Percentiles rank a stretch among this genome's conserved stretches.
Evolutionary conservation across 1,284 basidiomycete species (phyloP).

Genomic region (Moesziomyces sp.): DNA sequence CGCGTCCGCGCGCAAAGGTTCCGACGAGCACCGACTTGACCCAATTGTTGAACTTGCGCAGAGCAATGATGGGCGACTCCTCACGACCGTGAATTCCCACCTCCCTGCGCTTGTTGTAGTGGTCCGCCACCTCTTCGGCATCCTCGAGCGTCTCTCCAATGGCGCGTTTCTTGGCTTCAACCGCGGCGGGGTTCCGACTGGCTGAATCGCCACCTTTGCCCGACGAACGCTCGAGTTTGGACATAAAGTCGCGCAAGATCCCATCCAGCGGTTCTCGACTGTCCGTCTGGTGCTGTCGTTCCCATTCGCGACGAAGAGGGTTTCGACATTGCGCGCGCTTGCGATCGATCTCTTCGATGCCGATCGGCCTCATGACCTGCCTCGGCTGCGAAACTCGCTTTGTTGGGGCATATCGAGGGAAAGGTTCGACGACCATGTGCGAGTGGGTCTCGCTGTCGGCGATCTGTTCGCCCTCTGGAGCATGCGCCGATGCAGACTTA

Average conservation of each 20-base stretch:
- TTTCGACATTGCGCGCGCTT: constrained; percentile 47
- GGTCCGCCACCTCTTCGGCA: constrained; percentile 48
- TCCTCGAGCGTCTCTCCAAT: constrained; percentile 36
- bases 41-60: constrained; percentile 99
- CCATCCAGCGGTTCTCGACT: constrained; percentile 45
- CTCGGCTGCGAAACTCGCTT: constrained; percentile 43
- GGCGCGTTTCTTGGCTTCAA: constrained; percentile 20
- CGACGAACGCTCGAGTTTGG: constrained; percentile 6
- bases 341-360: constrained; percentile 48
- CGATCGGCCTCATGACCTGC: constrained; percentile 46
- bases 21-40: constrained; percentile 59
- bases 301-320: constrained; percentile 53
- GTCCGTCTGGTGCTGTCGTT: constrained; percentile 27
- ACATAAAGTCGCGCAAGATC: constrained; percentile 38
- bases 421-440: constrained; percentile 3
- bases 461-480: background rate
- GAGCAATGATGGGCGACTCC: constrained; percentile 93
- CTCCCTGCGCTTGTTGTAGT: constrained; percentile 87
- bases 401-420: constrained; percentile 47
- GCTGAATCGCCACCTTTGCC: background rate
- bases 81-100: constrained; percentile 84
- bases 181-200: background rate
- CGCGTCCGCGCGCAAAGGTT: constrained; percentile 36
- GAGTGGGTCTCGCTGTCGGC: background rate
- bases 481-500: background rate